These are phyloP conservation scores for Cryptococcus floricola DNA, from an alignment of 1,284 basidiomycete species.

Conservation along the genomic window DNA sequence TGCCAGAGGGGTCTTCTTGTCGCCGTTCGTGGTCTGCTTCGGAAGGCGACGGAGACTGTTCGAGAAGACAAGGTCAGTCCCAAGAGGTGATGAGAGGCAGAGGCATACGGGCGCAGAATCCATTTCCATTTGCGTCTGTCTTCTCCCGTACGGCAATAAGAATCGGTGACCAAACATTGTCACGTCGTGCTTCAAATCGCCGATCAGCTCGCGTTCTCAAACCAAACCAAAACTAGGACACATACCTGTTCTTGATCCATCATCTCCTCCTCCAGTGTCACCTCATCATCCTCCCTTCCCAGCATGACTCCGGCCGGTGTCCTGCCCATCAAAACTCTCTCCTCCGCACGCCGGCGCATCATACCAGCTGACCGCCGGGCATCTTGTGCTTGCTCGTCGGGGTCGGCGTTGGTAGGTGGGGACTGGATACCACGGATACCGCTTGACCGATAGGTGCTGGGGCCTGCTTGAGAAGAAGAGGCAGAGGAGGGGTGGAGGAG, in stretches of 20 bases:
- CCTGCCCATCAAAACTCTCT: constrained; percentile 30
- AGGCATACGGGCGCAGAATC: constrained; percentile 36
- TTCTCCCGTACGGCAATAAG: constrained; percentile 39
- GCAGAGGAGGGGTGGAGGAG: constrained; percentile 4
- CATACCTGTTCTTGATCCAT: constrained; percentile 36
- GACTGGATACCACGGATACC: too few relatives aligned
- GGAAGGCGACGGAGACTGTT: constrained; percentile 39
- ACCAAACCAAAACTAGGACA: not conserved
- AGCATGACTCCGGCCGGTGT: constrained; percentile 30
- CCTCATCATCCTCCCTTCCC: constrained; percentile 30
- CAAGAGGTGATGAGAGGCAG: not conserved
- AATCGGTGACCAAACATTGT: constrained; percentile 44
- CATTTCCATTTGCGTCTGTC: constrained; percentile 45
- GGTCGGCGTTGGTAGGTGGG: too few relatives aligned
- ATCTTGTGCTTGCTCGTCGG: too few relatives aligned
- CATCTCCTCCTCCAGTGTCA: constrained; percentile 37
- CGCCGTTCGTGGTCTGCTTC: constrained; percentile 37
- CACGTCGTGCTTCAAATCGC: constrained; percentile 17
- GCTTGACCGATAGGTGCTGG: too few relatives aligned
- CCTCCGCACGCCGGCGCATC: constrained; percentile 17
- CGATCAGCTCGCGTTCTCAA: not conserved
- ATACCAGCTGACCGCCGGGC: not conserved
- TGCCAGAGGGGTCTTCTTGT: constrained; percentile 33
- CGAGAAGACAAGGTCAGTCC: not conserved
- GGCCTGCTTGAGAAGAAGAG: too few relatives aligned